Evolutionary conservation across 495 filamentous ascomycete genomes (phyloP), one percentile per base, ranked within the genome.

Genomic region (Talaromyces adpressus): DNA sequence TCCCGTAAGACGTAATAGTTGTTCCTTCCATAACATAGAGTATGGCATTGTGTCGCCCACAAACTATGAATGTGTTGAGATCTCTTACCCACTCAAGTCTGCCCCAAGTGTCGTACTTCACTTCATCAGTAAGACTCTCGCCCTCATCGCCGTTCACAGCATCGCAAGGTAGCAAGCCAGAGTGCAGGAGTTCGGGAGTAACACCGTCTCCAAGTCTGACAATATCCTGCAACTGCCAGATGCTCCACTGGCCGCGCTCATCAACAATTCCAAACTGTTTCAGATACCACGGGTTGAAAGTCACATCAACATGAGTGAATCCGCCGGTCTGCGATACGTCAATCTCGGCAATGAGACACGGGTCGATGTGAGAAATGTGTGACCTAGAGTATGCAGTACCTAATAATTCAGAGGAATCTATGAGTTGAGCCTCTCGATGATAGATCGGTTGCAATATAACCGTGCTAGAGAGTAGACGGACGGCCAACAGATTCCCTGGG

Each of bases 271-370:
- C 90, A 57, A 96, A 74, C 70, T 90, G 88, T 12, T 80, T 79
- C 64, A 82, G 75, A 67, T 86, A 82, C 77, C 84, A 87, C n/a
- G 90, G 89, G 66, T 90, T 92, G 69, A 96, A 95, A 9, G 87
- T 73, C 7, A 92, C 82, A 73, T 94, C 89, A 0, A 85, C 84
- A 71, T 93, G 90, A 7, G 77, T 66, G 32, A 68, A 72, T 0
- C 84, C 85, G 23, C 85, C 85, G 1, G 85, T 89, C 32, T 80
- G 67, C 14, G 77, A 71, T 7, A 69, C 74, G 0, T 76, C 69
- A 47, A 94, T 75, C 12, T 81, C 79, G 41, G 86, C 73, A 8
- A 91, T 65, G 2, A 85, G 84, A 64, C 89, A 87, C 34, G 84
- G 74, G 66, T 85, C 80, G 12, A 96, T 75, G 57, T 78, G 80